A percentile compares a stretch with the other conserved stretches of the same genome.
phyloP scores from a whole-genome alignment of 2,329 filamentous ascomycete species.

The Aspergillus novoparasiticus region DNA sequence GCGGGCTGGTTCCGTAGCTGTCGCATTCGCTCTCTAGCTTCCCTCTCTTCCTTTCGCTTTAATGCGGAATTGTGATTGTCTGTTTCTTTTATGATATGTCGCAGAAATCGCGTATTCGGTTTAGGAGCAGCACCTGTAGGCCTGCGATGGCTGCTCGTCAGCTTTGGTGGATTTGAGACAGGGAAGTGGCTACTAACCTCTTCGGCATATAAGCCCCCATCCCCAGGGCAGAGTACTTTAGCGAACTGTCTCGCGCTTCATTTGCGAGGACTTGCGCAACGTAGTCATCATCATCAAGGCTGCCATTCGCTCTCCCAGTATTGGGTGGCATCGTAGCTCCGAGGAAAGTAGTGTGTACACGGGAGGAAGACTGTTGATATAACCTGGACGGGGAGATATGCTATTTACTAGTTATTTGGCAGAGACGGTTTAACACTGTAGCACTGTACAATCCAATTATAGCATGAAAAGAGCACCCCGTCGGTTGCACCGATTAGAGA shows the following conservation, averaged over 20 bases:
- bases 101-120: constrained; percentile 87
- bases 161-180: background rate
- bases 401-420: background rate
- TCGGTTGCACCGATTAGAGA: background rate
- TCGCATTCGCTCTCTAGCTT: constrained; percentile 71
- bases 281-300: constrained; percentile 57
- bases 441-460: background rate
- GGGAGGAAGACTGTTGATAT: background rate
- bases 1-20: constrained; percentile 52
- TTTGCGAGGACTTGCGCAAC: constrained; percentile 77
- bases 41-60: constrained; percentile 78
- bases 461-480: background rate
- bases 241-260: constrained; percentile 73
- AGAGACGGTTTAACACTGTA: background rate
- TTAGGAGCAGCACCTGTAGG: constrained; percentile 71
- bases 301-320: constrained; percentile 42
- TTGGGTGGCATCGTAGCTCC: constrained; percentile 30
- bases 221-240: constrained; percentile 74
- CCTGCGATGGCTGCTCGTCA: constrained; percentile 43
- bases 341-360: background rate
- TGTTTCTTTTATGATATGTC: constrained; percentile 84
- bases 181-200: constrained; percentile 44
- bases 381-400: background rate
- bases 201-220: constrained; percentile 66
- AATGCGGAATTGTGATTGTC: constrained; percentile 87